Percentiles rank a stretch among this genome's conserved stretches.
These are phyloP conservation scores for Cutaneotrichosporon sp. DNA, from an alignment of 1,284 basidiomycete genomes.

Conservation along the genomic window DNA sequence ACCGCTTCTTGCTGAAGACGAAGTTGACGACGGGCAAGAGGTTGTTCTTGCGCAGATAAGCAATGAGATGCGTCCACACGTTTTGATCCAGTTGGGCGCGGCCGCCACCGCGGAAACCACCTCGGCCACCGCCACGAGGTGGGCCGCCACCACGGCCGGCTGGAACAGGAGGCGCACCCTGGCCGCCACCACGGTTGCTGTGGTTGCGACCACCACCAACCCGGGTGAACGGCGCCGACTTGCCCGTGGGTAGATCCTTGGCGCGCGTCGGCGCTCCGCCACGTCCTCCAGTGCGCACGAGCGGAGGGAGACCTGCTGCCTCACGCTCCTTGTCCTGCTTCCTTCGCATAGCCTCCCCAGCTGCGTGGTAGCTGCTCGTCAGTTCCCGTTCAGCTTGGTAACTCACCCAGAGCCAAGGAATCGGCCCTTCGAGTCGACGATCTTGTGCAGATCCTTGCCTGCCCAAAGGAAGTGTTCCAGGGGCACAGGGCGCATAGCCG, in stretches of 20 bases:
- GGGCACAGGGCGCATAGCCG: constrained; percentile 91
- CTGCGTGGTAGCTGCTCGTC: constrained; percentile 71
- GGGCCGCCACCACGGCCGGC: constrained; percentile 11
- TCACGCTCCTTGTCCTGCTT: constrained; percentile 98
- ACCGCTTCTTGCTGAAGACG: constrained; percentile 93
- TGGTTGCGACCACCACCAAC: constrained; percentile 40
- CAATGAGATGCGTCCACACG: constrained; percentile 88
- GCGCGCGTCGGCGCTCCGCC: constrained; percentile 56
- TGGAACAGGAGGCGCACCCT: constrained; percentile 29
- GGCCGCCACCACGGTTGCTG: constrained; percentile 42
- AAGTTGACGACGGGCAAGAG: constrained; percentile 94
- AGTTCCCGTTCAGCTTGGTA: background rate
- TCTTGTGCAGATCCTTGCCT: constrained; percentile 83
- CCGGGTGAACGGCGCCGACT: constrained; percentile 36
- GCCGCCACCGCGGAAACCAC: constrained; percentile 53
- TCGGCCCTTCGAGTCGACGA: constrained; percentile 76
- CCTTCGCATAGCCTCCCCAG: constrained; percentile 76
- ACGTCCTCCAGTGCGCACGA: constrained; percentile 71
- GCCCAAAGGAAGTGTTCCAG: constrained; percentile 97
- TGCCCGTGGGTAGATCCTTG: constrained; percentile 41
- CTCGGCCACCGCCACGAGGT: constrained; percentile 47
- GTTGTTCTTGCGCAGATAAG: constrained; percentile 74
- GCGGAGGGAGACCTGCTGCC: constrained; percentile 78
- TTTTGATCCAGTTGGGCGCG: constrained; percentile 73
- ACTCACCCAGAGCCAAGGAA: constrained; percentile 70